phyloP scores from a whole-genome alignment of 2,329 filamentous ascomycete genomes.

The Ophiostoma angusticollis region DNA sequence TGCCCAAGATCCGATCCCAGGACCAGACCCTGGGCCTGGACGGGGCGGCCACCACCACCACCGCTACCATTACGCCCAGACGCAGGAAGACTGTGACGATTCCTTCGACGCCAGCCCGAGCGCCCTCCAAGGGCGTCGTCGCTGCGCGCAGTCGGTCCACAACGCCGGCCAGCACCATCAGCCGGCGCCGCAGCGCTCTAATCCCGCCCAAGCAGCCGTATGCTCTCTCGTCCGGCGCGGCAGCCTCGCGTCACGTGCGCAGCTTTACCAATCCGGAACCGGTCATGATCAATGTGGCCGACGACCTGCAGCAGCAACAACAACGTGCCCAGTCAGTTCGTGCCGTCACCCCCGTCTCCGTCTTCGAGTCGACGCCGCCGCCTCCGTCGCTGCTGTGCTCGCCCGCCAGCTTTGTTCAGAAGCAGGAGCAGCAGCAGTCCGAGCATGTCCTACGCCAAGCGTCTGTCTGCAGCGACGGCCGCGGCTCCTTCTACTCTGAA shows the following conservation, averaged over 20 bases:
- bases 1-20: slow-evolving; percentile 77
- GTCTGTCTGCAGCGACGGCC: slow-evolving; percentile 55
- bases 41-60: no score
- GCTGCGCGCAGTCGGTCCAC: slow-evolving; percentile 9
- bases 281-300: no score
- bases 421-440: slow-evolving; percentile 25
- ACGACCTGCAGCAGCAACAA: no score
- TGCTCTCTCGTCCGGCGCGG: slow-evolving; percentile 18
- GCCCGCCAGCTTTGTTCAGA: slow-evolving; percentile 41
- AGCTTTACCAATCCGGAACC: slow-evolving; percentile 51
- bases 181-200: not conserved
- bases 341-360: slow-evolving; percentile 21
- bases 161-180: not conserved
- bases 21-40: slow-evolving; percentile 61
- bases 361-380: slow-evolving; percentile 19
- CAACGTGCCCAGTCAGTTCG: no score
- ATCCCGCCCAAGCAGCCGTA: slow-evolving; percentile 3
- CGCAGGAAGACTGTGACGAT: no score
- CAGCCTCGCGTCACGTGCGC: slow-evolving; percentile 36
- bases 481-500: slow-evolving; percentile 11
- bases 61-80: no score
- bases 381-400: slow-evolving; percentile 51
- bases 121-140: slow-evolving; percentile 37
- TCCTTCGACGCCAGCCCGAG: slow-evolving; percentile 25
- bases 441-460: slow-evolving; percentile 34